Base-by-base conservation (phyloP, 2,329 filamentous ascomycete genomes). In the Thelonectria discophora region DNA sequence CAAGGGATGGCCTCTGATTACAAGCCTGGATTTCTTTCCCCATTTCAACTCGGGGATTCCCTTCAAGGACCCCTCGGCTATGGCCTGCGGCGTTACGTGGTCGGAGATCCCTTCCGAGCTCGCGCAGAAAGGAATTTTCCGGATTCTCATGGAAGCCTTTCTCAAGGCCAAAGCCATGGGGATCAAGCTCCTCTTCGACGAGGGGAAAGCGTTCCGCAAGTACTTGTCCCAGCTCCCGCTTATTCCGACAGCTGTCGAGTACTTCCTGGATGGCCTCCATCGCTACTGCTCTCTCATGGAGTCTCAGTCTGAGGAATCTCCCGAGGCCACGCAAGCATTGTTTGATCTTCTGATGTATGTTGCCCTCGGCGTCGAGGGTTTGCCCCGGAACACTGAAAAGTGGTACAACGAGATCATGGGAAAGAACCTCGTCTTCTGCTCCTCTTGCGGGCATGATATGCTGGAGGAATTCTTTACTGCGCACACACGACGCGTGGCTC, bases 341-440 rank as follows among this genome's bases (percentile, higher is more conserved):
- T 78, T 74, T 24, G 77, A 79, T 51, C 45, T 78, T 2, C 47
- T 77, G 4, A 78, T 75, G 52, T 71, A 75, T 0, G 66, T 78
- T 1, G 64, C 72, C 2, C 55, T 73, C 7, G 73, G 72, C 0
- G 27, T 77, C 0, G 69, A 74, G 17, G 21, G 57, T 0, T 20
- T 73, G 1, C 55, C 64, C 0, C 8, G 45, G 0, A 72, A 76
- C 21, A 70, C 66, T 64, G 58, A 63, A 0, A 32, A 45, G 0
- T 75, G 67, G 45, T 77, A 76, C 55, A 51, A 53, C 1, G 5
- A 55, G 0, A n/a, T 48, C 6, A 74, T 76, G 74, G 73, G 66
- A 0, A 46, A 55, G 3, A 18, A 59, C 2, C 48, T 72, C 3
- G 9, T 68, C 0, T 76, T 76, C 39, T 79, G 77, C 52, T 70